Evolutionary conservation across 2,329 filamentous ascomycete species (phyloP), one percentile per base, ranked within the genome.

Genomic region (Fusarium sp.): DNA sequence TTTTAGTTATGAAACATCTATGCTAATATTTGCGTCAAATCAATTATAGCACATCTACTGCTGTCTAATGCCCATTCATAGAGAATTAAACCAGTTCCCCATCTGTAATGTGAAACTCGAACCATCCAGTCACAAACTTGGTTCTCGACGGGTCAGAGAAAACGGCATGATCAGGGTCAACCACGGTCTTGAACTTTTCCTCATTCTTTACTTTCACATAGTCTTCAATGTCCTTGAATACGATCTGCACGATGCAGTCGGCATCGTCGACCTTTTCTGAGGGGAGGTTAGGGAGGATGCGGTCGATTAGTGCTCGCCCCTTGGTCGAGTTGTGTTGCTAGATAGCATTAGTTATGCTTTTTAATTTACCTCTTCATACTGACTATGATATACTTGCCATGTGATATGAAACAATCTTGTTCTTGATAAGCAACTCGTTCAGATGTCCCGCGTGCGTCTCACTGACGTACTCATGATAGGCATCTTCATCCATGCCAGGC

Each of bases 371-470:
- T 20, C 4, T 8, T 1, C 6, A n/a, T 20, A 31, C 11, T 20
- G 2, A 8, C 9, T 5, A 18, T 10, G 29, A 33, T 6, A 6
- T 10, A 47, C 64, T 50, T 56, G 62, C 73, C 76, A 77, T 78
- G 22, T 75, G 74, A 40, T 76, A 78, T 8, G 74, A 77, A 20
- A 74, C 67, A 31, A 78, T 78, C 29, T 69, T 66, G 60, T 78
- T 77, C 59, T 77, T 69, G 47, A 74, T 52, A 31, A 78, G 70
- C 25, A 78, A 58, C 7, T 73, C 71, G 20, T 73, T 77, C 13
- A 76, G 63, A 42, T 76, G 71, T 18, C 63, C 66, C 27, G 76
- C 66, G 31, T 77, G 74, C 6, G 69, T 71, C 52, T 77, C 50
- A 33, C 73, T 78, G 54, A 78, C 72, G 25, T 78, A 75, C 25